These are phyloP conservation scores for Mesembryanthemum crystallinum DNA, from an alignment of 148 eudicot genomes.

Conservation along the genomic window DNA sequence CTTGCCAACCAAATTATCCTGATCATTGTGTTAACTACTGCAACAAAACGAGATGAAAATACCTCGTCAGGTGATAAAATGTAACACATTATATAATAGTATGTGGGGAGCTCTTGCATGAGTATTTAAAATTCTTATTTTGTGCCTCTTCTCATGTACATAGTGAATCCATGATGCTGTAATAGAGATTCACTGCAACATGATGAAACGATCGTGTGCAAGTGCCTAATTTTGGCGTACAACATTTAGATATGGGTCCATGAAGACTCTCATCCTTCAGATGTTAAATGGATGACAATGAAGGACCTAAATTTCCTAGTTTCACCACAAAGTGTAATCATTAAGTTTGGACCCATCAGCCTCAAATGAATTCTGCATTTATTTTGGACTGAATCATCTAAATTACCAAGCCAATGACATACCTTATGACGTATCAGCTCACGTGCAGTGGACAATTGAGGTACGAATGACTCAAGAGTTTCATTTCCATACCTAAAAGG, in stretches of 20 bases:
- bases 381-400: background rate
- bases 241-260: background rate
- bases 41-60: background rate
- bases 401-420: constrained; percentile 12
- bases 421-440: constrained; percentile 73
- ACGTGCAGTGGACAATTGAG: constrained; percentile 58
- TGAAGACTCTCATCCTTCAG: background rate
- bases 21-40: background rate
- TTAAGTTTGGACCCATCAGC: background rate
- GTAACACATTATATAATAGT: background rate
- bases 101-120: background rate
- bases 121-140: background rate
- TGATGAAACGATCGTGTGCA: background rate
- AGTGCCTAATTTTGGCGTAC: constrained; percentile 2
- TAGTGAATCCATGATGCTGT: background rate
- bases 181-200: background rate
- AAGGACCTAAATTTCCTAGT: background rate
- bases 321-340: constrained; percentile 5
- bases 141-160: background rate
- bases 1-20: background rate
- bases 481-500: constrained; percentile 50
- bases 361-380: background rate
- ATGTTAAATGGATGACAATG: background rate
- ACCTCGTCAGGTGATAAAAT: background rate
- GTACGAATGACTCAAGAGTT: constrained; percentile 51